Percentiles rank a stretch among this genome's conserved stretches.
Evolutionary conservation across 192 early-diverging fungal genomes (phyloP).

Genomic region (Backusella luteola): DNA sequence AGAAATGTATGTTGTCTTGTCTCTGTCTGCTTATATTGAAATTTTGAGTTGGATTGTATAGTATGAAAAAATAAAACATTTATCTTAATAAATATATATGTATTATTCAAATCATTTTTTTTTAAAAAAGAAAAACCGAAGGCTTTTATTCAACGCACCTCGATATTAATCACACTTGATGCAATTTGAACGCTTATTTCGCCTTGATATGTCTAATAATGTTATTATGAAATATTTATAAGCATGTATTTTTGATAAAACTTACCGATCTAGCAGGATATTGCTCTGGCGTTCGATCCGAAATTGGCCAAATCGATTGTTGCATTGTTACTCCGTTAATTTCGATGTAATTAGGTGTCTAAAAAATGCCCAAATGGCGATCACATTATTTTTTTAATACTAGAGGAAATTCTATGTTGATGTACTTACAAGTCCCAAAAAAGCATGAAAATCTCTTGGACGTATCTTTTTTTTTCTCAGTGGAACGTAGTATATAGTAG

Average conservation of each 20-base stretch:
- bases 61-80: background rate
- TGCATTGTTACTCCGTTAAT: background rate
- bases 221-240: background rate
- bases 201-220: background rate
- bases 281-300: background rate
- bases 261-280: background rate
- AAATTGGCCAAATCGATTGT: background rate
- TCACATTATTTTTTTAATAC: background rate
- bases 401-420: background rate
- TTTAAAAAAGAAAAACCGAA: background rate
- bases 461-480: background rate
- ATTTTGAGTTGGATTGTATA: background rate
- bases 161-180: background rate
- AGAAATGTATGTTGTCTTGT: conserved; percentile 17
- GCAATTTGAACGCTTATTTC: conserved; percentile 10
- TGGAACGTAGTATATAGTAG: background rate
- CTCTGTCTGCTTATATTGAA: background rate
- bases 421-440: conserved; percentile 1
- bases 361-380: background rate
- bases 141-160: background rate
- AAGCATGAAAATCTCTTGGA: background rate
- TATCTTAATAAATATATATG: background rate
- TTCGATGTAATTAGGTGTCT: background rate
- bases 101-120: background rate
- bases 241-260: background rate